Evolutionary conservation across 257 asterid genomes (phyloP).

Genomic region (Galeopsis tetrahit): DNA sequence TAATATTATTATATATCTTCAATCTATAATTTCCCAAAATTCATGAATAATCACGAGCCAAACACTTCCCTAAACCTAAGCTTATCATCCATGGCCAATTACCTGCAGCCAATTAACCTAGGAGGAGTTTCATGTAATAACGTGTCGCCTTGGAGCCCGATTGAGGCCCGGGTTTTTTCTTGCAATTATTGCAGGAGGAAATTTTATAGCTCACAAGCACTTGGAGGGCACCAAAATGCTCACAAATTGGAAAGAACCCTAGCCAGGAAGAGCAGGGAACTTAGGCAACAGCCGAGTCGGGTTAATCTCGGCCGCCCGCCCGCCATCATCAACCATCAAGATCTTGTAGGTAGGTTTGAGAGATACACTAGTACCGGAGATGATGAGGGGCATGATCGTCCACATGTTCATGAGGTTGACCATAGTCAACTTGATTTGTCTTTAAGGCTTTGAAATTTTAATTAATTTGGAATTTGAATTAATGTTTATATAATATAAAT

Average conservation of each 20-base stretch:
- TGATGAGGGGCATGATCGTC: too few species aligned
- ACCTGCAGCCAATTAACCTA: slow-evolving; percentile 17
- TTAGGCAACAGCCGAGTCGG: slow-evolving; percentile 29
- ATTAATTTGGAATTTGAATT: too few species aligned
- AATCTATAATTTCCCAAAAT: background rate
- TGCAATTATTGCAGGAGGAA: slow-evolving; percentile 82
- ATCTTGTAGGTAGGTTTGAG: background rate
- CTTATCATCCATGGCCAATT: slow-evolving; percentile 10
- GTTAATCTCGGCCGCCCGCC: slow-evolving; percentile 22
- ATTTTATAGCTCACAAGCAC: slow-evolving; percentile 86
- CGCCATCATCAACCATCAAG: slow-evolving; percentile 21
- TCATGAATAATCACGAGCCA: slow-evolving; percentile 34
- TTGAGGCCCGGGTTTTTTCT: slow-evolving; percentile 43
- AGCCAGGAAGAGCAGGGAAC: slow-evolving; percentile 71
- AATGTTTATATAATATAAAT: background rate
- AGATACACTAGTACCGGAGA: too few species aligned
- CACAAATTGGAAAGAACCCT: slow-evolving; percentile 84
- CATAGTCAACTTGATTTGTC: slow-evolving; percentile 41
- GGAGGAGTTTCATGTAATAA: background rate
- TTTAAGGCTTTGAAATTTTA: slow-evolving; percentile 38
- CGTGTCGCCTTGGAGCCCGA: slow-evolving; percentile 8
- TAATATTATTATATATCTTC: background rate
- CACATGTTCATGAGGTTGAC: background rate
- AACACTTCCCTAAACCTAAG: slow-evolving; percentile 39
- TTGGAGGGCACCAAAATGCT: slow-evolving; percentile 93